Evolutionary conservation across 228 moss, liverwort and hornwort species (phyloP).

Genomic region (Sphagnum magellanicum): DNA sequence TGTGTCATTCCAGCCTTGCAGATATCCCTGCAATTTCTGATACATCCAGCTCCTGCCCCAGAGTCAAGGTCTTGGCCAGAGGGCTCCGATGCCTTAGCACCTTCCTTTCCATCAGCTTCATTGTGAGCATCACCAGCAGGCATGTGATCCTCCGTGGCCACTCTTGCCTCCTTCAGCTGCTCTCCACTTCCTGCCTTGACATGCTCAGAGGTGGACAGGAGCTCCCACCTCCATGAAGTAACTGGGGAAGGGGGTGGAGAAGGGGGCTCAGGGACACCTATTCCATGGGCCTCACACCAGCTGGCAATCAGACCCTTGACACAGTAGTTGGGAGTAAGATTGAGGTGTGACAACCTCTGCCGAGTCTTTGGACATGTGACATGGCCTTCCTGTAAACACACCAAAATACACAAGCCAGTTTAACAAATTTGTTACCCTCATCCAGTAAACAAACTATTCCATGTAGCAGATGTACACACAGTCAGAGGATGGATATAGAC

Average conservation of each 20-base stretch:
- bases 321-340: slow-evolving; percentile 67
- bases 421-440: no score
- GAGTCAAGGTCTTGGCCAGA: neutral
- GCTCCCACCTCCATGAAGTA: slow-evolving; percentile 51
- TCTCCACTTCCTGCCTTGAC: slow-evolving; percentile 36
- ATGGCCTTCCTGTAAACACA: slow-evolving; percentile 44
- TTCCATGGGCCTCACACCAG: slow-evolving; percentile 64
- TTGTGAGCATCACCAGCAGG: slow-evolving; percentile 21
- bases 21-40: slow-evolving; percentile 11
- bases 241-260: slow-evolving; percentile 71
- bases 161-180: slow-evolving; percentile 34
- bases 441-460: no score
- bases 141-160: slow-evolving; percentile 42
- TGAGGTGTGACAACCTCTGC: slow-evolving; percentile 55
- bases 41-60: slow-evolving; percentile 3
- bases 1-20: slow-evolving; percentile 11
- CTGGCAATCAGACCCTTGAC: slow-evolving; percentile 76
- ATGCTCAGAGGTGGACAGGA: slow-evolving; percentile 44
- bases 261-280: slow-evolving; percentile 37
- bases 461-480: no score
- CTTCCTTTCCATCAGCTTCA: neutral
- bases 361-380: slow-evolving; percentile 82
- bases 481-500: no score
- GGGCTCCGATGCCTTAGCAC: neutral
- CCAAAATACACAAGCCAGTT: neutral